These are phyloP conservation scores for Tricholoma hemisulphureum DNA, from an alignment of 768 basidiomycete genomes.

Conservation along the genomic window DNA sequence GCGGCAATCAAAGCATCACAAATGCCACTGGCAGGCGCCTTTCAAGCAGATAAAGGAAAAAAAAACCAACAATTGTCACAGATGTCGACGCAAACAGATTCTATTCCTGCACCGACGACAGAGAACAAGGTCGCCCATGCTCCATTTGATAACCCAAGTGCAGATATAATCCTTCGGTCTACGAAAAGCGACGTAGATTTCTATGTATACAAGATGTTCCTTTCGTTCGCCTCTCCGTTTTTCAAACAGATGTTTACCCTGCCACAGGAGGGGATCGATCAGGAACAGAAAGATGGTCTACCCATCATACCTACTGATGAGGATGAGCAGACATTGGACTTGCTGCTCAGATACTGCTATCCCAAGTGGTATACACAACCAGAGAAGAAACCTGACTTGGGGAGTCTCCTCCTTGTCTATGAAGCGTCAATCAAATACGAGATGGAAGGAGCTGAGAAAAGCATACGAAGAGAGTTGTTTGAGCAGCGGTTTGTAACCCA, in stretches of 20 bases:
- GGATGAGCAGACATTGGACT: constrained; percentile 2
- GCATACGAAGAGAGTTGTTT: constrained; percentile 13
- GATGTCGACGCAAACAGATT: not conserved
- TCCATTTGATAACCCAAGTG: constrained; percentile 4
- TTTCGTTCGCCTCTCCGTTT: constrained; percentile 9
- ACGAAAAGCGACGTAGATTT: constrained; percentile 1
- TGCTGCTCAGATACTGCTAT: not conserved
- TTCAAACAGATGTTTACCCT: constrained; percentile 9
- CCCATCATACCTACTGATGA: constrained; percentile 7
- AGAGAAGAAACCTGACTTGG: not conserved
- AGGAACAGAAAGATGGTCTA: constrained; percentile 9
- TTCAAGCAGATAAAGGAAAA: no score
- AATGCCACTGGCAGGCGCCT: no score
- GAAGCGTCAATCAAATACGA: constrained; percentile 22
- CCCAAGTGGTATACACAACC: not conserved
- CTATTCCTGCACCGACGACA: not conserved
- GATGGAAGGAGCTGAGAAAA: constrained; percentile 20
- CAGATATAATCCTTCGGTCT: constrained; percentile 11
- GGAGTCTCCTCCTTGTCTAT: constrained; percentile 13
- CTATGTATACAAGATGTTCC: constrained; percentile 2
- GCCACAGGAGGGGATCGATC: not conserved
- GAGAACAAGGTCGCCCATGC: not conserved
- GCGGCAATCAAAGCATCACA: no score
- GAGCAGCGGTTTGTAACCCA: constrained; percentile 11
- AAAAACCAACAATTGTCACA: no score